Evolutionary conservation across 257 asterid species (phyloP).

Genomic region (Solanum arcanum): DNA sequence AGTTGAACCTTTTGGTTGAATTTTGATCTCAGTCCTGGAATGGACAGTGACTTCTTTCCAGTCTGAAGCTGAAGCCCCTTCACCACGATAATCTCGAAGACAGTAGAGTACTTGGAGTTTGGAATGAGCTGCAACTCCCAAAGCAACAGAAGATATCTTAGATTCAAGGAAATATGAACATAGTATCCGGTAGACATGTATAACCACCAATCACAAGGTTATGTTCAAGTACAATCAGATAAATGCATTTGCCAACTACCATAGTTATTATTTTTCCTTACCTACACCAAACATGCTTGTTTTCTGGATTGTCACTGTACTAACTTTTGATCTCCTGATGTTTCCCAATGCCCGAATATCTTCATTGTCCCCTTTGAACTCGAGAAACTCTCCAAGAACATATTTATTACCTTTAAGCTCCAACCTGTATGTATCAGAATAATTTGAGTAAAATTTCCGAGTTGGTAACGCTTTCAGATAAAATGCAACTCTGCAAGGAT

Average conservation of each 20-base stretch:
- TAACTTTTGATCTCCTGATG: constrained; percentile 82
- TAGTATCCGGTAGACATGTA: neutral
- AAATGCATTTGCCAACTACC: neutral
- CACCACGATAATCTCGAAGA: constrained; percentile 65
- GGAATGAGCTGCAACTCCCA: constrained; percentile 45
- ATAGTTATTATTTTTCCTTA: constrained; percentile 12
- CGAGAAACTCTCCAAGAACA: constrained; percentile 78
- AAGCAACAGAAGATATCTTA: neutral
- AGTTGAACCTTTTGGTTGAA: constrained; percentile 52
- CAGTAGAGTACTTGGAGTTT: constrained; percentile 59
- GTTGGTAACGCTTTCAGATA: neutral
- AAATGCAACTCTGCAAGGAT: neutral
- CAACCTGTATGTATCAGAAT: constrained; percentile 35
- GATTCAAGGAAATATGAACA: neutral
- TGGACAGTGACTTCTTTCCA: constrained; percentile 63
- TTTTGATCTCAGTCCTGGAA: constrained; percentile 68
- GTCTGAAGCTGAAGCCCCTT: constrained; percentile 48
- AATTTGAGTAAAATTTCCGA: neutral
- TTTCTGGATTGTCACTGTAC: constrained; percentile 62
- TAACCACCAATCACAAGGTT: neutral
- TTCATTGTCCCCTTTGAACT: constrained; percentile 82
- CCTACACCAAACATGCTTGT: constrained; percentile 96
- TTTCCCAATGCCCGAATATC: constrained; percentile 52
- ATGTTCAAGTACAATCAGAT: neutral
- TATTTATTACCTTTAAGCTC: constrained; percentile 70